Conservation (phyloP, 1,284 basidiomycete genomes). For the Meira nashicola region DNA sequence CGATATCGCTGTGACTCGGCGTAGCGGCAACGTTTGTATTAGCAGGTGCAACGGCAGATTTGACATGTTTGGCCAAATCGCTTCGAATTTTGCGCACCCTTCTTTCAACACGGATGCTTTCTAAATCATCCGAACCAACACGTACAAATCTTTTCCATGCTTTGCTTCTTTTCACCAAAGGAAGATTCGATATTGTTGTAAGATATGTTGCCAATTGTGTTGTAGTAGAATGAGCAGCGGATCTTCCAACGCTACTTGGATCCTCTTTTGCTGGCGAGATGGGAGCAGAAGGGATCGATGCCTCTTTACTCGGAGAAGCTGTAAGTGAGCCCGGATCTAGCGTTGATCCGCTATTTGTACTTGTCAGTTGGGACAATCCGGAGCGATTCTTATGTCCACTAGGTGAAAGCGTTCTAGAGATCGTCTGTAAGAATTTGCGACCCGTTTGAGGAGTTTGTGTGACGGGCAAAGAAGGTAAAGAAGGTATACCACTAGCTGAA, state of each 20-base stretch:
- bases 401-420: conserved; percentile 39
- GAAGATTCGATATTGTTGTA: conserved; percentile 68
- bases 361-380: conserved; percentile 17
- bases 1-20: conserved; percentile 34
- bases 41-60: conserved; percentile 30
- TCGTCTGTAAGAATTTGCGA: conserved; percentile 35
- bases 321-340: too few relatives aligned
- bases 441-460: conserved; percentile 12
- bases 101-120: conserved; percentile 76
- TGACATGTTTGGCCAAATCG: conserved; percentile 56
- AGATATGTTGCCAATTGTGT: conserved; percentile 68
- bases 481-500: conserved; percentile 22
- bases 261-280: neutral
- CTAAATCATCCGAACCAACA: conserved; percentile 75
- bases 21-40: conserved; percentile 38
- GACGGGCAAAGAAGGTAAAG: conserved; percentile 13
- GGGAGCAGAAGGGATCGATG: neutral
- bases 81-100: conserved; percentile 79
- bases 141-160: conserved; percentile 79
- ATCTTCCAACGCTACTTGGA: neutral
- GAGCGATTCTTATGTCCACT: conserved; percentile 19
- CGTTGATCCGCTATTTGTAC: too few relatives aligned
- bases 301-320: neutral
- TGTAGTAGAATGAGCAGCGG: conserved; percentile 24
- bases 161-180: conserved; percentile 62